These are phyloP conservation scores for Trichoderma oligosporum DNA, from an alignment of 2,329 filamentous ascomycete species.

Conservation along the genomic window DNA sequence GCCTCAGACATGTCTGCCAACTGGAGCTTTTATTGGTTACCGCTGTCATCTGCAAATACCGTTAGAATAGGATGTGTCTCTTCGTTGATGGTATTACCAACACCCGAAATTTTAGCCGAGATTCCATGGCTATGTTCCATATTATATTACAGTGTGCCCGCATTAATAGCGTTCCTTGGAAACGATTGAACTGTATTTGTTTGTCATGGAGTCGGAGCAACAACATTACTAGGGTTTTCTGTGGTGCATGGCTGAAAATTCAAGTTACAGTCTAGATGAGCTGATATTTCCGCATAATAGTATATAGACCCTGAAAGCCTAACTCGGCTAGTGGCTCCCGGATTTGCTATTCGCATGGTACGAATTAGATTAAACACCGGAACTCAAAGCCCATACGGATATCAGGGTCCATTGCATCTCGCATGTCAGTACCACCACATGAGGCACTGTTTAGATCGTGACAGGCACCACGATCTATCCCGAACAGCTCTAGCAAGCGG, in stretches of 20 bases:
- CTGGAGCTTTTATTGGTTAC: neutral
- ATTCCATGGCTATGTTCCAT: neutral
- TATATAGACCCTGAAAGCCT: neutral
- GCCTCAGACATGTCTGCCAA: neutral
- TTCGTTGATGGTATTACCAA: neutral
- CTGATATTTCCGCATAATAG: neutral
- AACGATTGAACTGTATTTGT: neutral
- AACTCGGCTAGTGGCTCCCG: neutral
- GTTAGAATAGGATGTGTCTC: neutral
- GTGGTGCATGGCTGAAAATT: neutral
- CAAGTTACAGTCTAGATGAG: neutral
- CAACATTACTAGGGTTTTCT: no score
- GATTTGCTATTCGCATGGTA: neutral
- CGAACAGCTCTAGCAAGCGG: neutral
- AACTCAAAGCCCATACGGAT: neutral
- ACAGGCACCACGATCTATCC: neutral
- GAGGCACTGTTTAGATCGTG: neutral
- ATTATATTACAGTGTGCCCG: neutral
- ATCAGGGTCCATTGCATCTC: neutral
- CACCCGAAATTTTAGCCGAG: neutral
- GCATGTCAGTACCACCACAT: neutral
- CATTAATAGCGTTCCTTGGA: neutral
- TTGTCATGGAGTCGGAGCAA: neutral
- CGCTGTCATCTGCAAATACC: neutral
- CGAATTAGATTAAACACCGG: neutral